Conservation (phyloP, 2,329 filamentous ascomycete genomes). For the Ustulina deusta region DNA sequence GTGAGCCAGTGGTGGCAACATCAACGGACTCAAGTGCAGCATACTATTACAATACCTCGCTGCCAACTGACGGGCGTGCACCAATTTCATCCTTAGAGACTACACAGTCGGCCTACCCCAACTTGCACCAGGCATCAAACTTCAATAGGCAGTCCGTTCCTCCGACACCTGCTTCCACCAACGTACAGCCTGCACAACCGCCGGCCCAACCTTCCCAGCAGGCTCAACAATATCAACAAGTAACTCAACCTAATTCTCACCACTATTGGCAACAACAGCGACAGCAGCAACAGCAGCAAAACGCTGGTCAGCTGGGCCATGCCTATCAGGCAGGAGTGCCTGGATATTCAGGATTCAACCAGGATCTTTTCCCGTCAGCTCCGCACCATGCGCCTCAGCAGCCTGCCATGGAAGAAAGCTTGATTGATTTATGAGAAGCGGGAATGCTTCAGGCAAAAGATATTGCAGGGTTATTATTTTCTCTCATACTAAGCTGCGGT, state of each 20-base stretch:
- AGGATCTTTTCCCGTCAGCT: slow-evolving; percentile 74
- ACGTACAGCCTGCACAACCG: slow-evolving; percentile 42
- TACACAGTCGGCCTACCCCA: slow-evolving; percentile 64
- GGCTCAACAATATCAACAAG: slow-evolving; percentile 52
- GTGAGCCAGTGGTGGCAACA: slow-evolving; percentile 51
- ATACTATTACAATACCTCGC: slow-evolving; percentile 67
- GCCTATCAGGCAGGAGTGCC: slow-evolving; percentile 50
- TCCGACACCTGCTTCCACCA: slow-evolving; percentile 52
- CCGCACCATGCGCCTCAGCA: slow-evolving; percentile 71
- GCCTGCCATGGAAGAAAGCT: slow-evolving; percentile 76
- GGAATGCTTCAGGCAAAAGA: neutral
- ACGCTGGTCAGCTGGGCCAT: slow-evolving; percentile 57
- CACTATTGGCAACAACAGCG: slow-evolving; percentile 64
- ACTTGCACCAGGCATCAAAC: slow-evolving; percentile 61
- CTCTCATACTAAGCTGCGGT: neutral
- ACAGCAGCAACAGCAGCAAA: slow-evolving; percentile 51
- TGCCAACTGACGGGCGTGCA: slow-evolving; percentile 52
- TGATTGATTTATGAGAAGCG: slow-evolving; percentile 76
- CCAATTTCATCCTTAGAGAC: slow-evolving; percentile 58
- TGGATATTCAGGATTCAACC: slow-evolving; percentile 64
- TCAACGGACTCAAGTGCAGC: slow-evolving; percentile 65
- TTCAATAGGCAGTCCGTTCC: slow-evolving; percentile 60
- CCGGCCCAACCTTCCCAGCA: slow-evolving; percentile 46
- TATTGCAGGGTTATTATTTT: neutral
- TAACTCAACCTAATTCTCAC: slow-evolving; percentile 54